Evolutionary conservation across 164 flowering plant species (phyloP), one percentile per base, ranked within the genome.

Genomic region (Taxillus chinensis): DNA sequence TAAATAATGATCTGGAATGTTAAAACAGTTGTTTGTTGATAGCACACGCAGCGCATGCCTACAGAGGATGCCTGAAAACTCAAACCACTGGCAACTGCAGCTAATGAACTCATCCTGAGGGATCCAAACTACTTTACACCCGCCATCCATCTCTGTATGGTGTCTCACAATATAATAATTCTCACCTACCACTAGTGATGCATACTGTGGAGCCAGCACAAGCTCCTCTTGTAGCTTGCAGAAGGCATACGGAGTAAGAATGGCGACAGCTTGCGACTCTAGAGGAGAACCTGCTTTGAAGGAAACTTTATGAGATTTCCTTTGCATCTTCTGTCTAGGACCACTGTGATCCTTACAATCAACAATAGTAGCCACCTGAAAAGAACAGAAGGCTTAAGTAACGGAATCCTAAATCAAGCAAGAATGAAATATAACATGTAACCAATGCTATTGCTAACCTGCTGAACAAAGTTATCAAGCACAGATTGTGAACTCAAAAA

Each of bases 231-330:
- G 91, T 17, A 90, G 75, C 68, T 81, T 81, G 53, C 73, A 42
- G 52, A 89, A 86, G 59, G 96, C 93, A 67, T 77, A 81, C 27
- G 96, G 90, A 57, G 92, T 87, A 50, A 90, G 82, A 64, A 90
- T 74, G 56, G 80, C 55, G 52, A 87, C 86, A 57, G 96, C 93
- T 75, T 90, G 86, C 4, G 86, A 81, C 71, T 90, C 96, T 55
- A 87, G 79, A 15, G 93, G 96, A 38, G 96, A 85, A 39, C 91
- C 91, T 1, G 90, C 82, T 80, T 82, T 85, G 38, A 86, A 81
- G 67, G 70, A 62, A 51, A 81, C 74, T 69, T 81, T 85, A 42
- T 76, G 79, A 40, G 70, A 48, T 64, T 78, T 89, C 41, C 66
- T 70, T 42, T 80, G 86, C 75, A 73, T 74, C 70, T 81, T 86